Conservation (phyloP, 2,329 filamentous ascomycete genomes). For the Aspergillus sp. region DNA sequence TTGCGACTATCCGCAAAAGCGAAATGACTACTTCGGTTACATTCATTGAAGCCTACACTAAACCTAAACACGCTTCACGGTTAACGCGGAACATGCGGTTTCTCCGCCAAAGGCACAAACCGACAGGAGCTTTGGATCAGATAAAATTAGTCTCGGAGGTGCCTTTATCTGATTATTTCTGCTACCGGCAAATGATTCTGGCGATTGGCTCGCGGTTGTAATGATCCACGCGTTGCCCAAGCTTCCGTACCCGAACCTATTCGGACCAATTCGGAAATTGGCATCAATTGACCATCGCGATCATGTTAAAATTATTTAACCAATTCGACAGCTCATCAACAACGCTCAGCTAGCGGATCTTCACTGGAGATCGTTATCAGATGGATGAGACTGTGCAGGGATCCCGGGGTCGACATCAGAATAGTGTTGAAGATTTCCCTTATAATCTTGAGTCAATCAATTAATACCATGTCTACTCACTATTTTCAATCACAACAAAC, state of each 20-base stretch:
- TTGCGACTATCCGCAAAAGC: too few relatives aligned
- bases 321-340: neutral
- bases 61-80: neutral
- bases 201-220: neutral
- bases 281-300: too few relatives aligned
- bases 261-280: too few relatives aligned
- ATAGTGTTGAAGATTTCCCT: too few relatives aligned
- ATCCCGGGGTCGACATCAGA: neutral
- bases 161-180: too few relatives aligned
- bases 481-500: neutral
- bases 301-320: neutral
- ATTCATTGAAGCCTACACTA: too few relatives aligned
- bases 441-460: too few relatives aligned
- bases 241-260: too few relatives aligned
- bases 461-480: neutral
- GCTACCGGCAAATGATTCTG: neutral
- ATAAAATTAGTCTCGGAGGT: too few relatives aligned
- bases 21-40: too few relatives aligned
- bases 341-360: neutral
- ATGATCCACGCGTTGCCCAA: too few relatives aligned
- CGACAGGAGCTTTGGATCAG: too few relatives aligned
- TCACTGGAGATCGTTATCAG: neutral
- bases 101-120: neutral
- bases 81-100: neutral
- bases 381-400: neutral